Conservation (phyloP, 2,329 filamentous ascomycete genomes). For the Cylindrodendrum hubeiense region DNA sequence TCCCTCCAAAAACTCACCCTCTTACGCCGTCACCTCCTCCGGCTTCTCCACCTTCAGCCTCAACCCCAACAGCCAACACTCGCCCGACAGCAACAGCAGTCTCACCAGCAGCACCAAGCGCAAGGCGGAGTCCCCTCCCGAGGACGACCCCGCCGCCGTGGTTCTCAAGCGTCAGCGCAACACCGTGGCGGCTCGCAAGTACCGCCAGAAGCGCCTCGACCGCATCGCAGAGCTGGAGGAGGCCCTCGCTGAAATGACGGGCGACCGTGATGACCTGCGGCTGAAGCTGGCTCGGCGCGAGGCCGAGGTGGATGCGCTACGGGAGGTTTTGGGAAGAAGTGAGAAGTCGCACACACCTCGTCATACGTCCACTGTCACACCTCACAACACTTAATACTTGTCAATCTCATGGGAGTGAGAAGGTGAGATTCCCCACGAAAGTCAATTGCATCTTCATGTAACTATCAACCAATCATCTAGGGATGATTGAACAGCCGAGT, state of each 20-base stretch:
- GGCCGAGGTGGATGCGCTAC: constrained; percentile 72
- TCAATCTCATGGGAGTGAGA: constrained; percentile 17
- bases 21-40: constrained; percentile 40
- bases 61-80: constrained; percentile 32
- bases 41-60: constrained; percentile 28
- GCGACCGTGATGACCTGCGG: constrained; percentile 73
- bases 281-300: constrained; percentile 73
- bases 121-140: constrained; percentile 35
- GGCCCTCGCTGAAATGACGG: constrained; percentile 68
- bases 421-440: constrained; percentile 5
- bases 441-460: constrained; percentile 13
- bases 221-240: constrained; percentile 72
- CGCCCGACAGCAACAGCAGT: constrained; percentile 14
- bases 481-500: constrained; percentile 2
- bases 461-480: constrained; percentile 1
- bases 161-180: constrained; percentile 73
- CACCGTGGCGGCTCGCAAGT: constrained; percentile 78
- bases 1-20: constrained; percentile 32
- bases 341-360: neutral
- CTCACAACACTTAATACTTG: constrained; percentile 1
- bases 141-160: constrained; percentile 41
- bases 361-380: too few species aligned
- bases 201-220: constrained; percentile 78
- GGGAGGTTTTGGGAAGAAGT: constrained; percentile 59
- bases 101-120: constrained; percentile 30